Conservation (phyloP, 495 filamentous ascomycete species). For the Ramalina peruviana region DNA sequence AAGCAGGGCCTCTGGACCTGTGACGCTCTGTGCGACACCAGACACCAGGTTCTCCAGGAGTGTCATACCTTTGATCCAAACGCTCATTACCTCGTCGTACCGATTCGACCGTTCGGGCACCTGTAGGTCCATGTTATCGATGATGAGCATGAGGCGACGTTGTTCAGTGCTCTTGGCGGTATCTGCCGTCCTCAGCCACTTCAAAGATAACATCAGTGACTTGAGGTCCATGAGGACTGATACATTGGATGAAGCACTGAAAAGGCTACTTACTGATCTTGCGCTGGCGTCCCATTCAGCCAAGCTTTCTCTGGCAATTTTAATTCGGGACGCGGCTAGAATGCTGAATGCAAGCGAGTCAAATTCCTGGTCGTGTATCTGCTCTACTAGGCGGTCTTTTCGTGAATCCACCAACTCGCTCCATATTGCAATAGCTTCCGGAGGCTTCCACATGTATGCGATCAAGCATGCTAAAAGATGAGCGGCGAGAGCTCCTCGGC, state of each 20-base stretch:
- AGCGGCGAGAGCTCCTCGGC: slow-evolving; percentile 17
- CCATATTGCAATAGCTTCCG: slow-evolving; percentile 27
- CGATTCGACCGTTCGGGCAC: not conserved
- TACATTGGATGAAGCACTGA: too few relatives aligned
- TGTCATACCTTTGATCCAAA: slow-evolving; percentile 13
- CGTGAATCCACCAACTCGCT: slow-evolving; percentile 7
- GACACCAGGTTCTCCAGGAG: slow-evolving; percentile 15
- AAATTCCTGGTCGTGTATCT: not conserved
- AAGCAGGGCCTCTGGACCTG: slow-evolving; percentile 18
- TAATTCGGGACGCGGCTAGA: slow-evolving; percentile 8
- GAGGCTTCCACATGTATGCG: slow-evolving; percentile 18
- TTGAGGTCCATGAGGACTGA: too few relatives aligned
- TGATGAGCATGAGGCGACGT: slow-evolving; percentile 11
- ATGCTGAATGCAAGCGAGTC: not conserved
- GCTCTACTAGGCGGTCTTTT: not conserved
- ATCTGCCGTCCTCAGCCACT: slow-evolving; percentile 24
- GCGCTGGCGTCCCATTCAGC: slow-evolving; percentile 27
- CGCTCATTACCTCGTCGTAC: slow-evolving; percentile 5
- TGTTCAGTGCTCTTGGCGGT: slow-evolving; percentile 10
- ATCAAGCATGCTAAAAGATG: slow-evolving; percentile 29
- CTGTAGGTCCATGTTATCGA: slow-evolving; percentile 3
- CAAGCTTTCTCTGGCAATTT: slow-evolving; percentile 16
- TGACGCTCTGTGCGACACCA: slow-evolving; percentile 14
- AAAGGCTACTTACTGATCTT: not conserved
- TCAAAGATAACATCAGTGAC: too few relatives aligned